Conservation (phyloP, 805 yeast species). For the Ogataea methylovora region DNA sequence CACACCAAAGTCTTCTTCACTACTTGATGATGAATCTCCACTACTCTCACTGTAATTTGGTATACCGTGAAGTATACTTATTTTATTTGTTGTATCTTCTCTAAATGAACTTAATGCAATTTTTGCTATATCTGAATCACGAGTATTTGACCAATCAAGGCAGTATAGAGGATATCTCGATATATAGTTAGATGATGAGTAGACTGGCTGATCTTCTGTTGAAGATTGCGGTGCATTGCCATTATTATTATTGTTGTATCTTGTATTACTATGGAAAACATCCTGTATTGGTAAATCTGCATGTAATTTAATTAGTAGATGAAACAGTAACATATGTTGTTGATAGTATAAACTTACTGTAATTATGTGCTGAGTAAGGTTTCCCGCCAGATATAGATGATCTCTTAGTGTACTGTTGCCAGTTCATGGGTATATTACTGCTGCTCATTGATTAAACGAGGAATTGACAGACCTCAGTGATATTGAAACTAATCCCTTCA, state of each 20-base stretch:
- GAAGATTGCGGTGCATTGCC: slow-evolving; percentile 2
- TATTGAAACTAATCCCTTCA: too few relatives aligned
- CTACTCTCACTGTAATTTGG: slow-evolving; percentile 7
- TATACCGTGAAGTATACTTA: slow-evolving; percentile 42
- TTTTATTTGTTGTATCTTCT: slow-evolving; percentile 66
- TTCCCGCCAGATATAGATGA: slow-evolving; percentile 23
- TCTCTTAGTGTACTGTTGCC: slow-evolving; percentile 11
- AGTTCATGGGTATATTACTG: not conserved
- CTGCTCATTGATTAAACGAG: too few relatives aligned
- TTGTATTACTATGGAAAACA: slow-evolving; percentile 2
- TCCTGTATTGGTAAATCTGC: slow-evolving; percentile 1
- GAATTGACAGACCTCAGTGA: too few relatives aligned
- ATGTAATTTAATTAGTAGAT: not conserved
- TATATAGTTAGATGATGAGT: slow-evolving; percentile 32
- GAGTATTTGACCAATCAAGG: slow-evolving; percentile 42
- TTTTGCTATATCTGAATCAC: slow-evolving; percentile 30
- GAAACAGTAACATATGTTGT: not conserved
- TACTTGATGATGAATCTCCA: slow-evolving; percentile 2
- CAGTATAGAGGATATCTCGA: slow-evolving; percentile 43
- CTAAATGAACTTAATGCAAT: slow-evolving; percentile 71
- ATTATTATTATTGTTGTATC: slow-evolving; percentile 2
- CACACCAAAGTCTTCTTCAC: slow-evolving; percentile 15
- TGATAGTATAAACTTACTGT: slow-evolving; percentile 5
- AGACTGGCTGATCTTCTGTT: not conserved
- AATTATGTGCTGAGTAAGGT: slow-evolving; percentile 13